Base-by-base conservation (phyloP, 176 grass and related monocot species). In the Triticum monococcum region DNA sequence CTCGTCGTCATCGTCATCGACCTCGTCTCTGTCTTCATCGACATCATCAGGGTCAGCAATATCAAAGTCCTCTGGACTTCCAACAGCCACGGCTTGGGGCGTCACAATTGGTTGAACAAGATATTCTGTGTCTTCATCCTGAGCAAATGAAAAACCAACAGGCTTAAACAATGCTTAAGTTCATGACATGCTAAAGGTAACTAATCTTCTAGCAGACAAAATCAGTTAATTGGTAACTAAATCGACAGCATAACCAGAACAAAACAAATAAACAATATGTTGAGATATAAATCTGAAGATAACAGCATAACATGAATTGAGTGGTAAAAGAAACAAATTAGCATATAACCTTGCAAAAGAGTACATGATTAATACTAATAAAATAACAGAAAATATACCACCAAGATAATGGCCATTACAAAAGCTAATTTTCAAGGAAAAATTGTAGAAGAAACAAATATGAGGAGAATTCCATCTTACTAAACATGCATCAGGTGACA, bases 41-140 rank as follows among this genome's bases (percentile, higher is more conserved):
- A 90, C 95, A 30, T 91, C 89, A 0, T 93, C 91, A 22, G 94
- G 87, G 25, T 92, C 95, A 71, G 87, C 86, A 4, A 79, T 84
- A 54, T 98, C 92, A 0, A 97, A 92, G 80, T 92, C 90, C 0
- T 11, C 46, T 77, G 73, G 46, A 32, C 73, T 88, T 63, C 82
- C 88, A 12, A 76, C 65, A 2, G 80, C 61, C 64, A 90, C 61
- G 35, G 88, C 66, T 25, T 91, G 83, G 37, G 91, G 86, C 54
- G 93, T 87, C 7, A 77, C 63, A 11, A 95, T 92, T 6, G 90
- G 93, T 45, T 95, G 96, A 40, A 98, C 89, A 50, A 95, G 81
- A 91, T 95, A 98, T n/a, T 95, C 96, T 9, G 83, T 90, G 43
- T 91, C 91, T 78, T 98, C 95, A 81, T 98, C 96, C 96, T 98